Conservation (phyloP, 2,329 filamentous ascomycete species). For the Fusarium sp. region DNA sequence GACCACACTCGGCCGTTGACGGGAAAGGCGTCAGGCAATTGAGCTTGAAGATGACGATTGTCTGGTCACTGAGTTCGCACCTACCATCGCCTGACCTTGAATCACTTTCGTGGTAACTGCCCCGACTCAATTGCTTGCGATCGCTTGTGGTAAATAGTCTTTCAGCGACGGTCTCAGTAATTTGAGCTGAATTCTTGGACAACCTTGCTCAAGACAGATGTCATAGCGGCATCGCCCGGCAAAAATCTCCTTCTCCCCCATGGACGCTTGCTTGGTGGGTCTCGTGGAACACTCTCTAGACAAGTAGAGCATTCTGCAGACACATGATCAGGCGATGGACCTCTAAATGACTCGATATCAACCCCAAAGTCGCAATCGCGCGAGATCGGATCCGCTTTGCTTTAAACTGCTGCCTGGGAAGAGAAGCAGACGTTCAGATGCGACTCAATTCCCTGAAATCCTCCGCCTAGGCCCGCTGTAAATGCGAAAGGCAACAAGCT, state of each 20-base stretch:
- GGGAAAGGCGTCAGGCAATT: neutral
- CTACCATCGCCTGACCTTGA: neutral
- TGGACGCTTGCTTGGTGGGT: too few relatives aligned
- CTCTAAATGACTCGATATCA: slow-evolving; percentile 4
- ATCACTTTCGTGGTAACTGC: neutral
- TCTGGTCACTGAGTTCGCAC: neutral
- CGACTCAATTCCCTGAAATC: neutral
- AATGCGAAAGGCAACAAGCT: accelerated
- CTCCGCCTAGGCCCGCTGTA: neutral
- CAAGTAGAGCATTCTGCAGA: neutral
- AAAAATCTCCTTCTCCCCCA: neutral
- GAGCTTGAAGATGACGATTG: neutral
- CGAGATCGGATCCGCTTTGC: slow-evolving; percentile 4
- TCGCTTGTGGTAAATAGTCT: too few relatives aligned
- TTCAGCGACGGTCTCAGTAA: neutral
- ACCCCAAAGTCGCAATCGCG: neutral
- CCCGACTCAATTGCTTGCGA: too few relatives aligned
- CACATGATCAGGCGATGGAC: slow-evolving; percentile 9
- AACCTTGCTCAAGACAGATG: neutral
- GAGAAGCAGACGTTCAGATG: slow-evolving; percentile 2
- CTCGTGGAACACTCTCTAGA: neutral
- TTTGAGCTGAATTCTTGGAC: neutral
- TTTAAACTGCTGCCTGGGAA: slow-evolving; percentile 33
- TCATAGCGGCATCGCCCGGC: neutral
- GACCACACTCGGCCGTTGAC: neutral